Percentiles rank a stretch among this genome's conserved stretches.
These are phyloP conservation scores for Elaeis oleifera DNA, from an alignment of 202 grass and related monocot species.

Conservation along the genomic window DNA sequence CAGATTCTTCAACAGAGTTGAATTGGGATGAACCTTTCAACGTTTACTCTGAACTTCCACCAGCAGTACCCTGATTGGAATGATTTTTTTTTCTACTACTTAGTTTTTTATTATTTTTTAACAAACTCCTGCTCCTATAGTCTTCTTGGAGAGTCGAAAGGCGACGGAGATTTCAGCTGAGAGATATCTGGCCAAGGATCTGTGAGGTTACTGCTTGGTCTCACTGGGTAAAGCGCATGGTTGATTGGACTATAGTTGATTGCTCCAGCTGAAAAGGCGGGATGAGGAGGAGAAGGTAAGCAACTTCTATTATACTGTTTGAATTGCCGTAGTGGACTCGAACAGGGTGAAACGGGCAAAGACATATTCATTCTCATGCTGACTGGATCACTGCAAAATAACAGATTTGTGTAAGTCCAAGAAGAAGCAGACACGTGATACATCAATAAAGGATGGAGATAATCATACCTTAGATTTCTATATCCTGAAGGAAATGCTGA, in stretches of 20 bases:
- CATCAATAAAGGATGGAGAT: background rate
- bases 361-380: slow-evolving; percentile 63
- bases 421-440: background rate
- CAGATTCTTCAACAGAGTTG: too few relatives aligned
- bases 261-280: slow-evolving; percentile 81
- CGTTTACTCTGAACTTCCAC: too few relatives aligned
- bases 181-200: slow-evolving; percentile 14
- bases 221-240: slow-evolving; percentile 39
- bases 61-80: too few relatives aligned
- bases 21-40: too few relatives aligned
- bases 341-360: slow-evolving; percentile 74
- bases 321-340: slow-evolving; percentile 65
- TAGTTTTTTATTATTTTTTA: background rate
- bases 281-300: slow-evolving; percentile 81
- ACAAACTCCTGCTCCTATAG: slow-evolving; percentile 4
- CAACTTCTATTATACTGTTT: slow-evolving; percentile 71
- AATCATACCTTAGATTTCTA: slow-evolving; percentile 44
- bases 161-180: background rate
- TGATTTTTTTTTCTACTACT: background rate
- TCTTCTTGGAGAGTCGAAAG: slow-evolving; percentile 18
- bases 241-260: slow-evolving; percentile 79
- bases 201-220: slow-evolving; percentile 29
- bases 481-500: slow-evolving; percentile 36
- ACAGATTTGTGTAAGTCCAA: slow-evolving; percentile 20
- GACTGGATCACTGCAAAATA: slow-evolving; percentile 42